phyloP scores from a whole-genome alignment of 1,139 yeast species.

The Debaryomycetaceae sp. region DNA sequence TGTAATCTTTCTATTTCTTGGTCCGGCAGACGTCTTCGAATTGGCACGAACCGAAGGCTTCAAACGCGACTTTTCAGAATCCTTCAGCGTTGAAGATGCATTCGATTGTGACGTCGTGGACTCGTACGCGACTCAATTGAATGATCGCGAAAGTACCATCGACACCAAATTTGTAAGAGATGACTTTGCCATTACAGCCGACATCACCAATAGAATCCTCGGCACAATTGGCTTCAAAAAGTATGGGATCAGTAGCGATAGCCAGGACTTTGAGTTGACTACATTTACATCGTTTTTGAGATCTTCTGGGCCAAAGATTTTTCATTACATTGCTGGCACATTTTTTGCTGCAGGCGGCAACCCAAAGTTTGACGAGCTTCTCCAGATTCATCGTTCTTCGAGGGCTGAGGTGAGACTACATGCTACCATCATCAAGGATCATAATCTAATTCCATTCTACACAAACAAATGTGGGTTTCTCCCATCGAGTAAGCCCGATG shows the following conservation, averaged over 20 bases:
- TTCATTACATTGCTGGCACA: slow-evolving; percentile 26
- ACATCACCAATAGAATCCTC: slow-evolving; percentile 21
- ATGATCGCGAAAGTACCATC: too few species aligned
- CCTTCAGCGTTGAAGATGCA: too few species aligned
- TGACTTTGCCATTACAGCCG: slow-evolving; percentile 16
- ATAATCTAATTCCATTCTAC: slow-evolving; percentile 45
- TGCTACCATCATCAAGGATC: slow-evolving; percentile 48
- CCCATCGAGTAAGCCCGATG: slow-evolving; percentile 20
- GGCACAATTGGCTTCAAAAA: slow-evolving; percentile 45
- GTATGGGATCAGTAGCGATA: slow-evolving; percentile 8
- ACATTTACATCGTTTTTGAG: slow-evolving; percentile 49
- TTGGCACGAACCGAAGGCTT: too few species aligned
- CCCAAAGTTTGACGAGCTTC: slow-evolving; percentile 2
- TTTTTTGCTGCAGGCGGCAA: background rate
- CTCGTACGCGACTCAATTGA: too few species aligned
- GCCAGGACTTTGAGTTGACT: slow-evolving; percentile 41
- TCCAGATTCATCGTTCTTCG: slow-evolving; percentile 1
- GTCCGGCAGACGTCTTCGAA: too few species aligned
- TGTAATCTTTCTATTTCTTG: slow-evolving; percentile 24
- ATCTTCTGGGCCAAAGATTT: slow-evolving; percentile 32
- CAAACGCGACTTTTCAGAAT: too few species aligned
- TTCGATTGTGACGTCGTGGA: too few species aligned
- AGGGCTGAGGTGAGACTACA: slow-evolving; percentile 13
- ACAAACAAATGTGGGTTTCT: slow-evolving; percentile 34
- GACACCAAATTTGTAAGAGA: slow-evolving; percentile 16